These are phyloP conservation scores for Ichthyophthirius multifiliis DNA, from an alignment of 169 alveolate species.

Conservation along the genomic window DNA sequence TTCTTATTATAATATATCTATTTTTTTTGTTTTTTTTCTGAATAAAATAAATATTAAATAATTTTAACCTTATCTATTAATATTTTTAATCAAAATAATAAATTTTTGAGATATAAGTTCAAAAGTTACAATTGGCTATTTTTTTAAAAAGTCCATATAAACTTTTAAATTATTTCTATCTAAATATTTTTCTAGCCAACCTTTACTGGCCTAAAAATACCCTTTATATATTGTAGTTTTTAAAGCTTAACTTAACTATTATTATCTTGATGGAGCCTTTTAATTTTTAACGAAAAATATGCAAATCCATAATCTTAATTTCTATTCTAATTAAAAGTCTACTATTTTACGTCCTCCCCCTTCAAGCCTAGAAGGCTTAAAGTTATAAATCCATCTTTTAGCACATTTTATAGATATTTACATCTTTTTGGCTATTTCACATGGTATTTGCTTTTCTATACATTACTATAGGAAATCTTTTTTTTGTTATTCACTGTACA, in stretches of 20 bases:
- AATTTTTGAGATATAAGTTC: too few relatives aligned
- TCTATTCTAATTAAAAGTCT: neutral
- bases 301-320: neutral
- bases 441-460: neutral
- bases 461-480: neutral
- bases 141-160: too few relatives aligned
- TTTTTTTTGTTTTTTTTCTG: too few relatives aligned
- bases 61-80: too few relatives aligned
- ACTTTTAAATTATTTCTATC: too few relatives aligned
- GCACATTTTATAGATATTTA: neutral
- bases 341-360: neutral
- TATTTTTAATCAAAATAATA: too few relatives aligned
- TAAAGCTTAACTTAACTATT: neutral
- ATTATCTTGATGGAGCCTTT: neutral
- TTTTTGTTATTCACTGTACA: neutral
- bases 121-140: too few relatives aligned
- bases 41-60: too few relatives aligned
- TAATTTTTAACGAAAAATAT: neutral
- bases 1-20: too few relatives aligned
- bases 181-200: constrained; percentile 5
- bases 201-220: neutral
- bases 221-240: neutral
- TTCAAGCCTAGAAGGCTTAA: neutral
- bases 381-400: neutral
- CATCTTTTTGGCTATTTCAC: neutral